Percentiles rank a stretch among this genome's conserved stretches.
These are phyloP conservation scores for Xylariaceae sp. DNA, from an alignment of 2,329 filamentous ascomycete genomes.

Conservation along the genomic window DNA sequence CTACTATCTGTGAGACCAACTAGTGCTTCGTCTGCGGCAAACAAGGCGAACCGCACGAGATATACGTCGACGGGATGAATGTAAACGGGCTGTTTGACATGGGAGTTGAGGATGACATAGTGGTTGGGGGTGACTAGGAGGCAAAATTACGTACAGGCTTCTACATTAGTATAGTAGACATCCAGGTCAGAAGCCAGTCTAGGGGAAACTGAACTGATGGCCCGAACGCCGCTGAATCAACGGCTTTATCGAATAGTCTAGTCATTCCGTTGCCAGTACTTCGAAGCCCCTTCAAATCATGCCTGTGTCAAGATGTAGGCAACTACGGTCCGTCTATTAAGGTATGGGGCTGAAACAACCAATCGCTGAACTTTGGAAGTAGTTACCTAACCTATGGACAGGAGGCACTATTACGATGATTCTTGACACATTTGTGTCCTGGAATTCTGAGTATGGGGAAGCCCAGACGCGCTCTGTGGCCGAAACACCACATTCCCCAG, in stretches of 20 bases:
- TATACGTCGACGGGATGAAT: conserved; percentile 43
- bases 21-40: conserved; percentile 47
- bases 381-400: neutral
- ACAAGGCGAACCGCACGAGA: conserved; percentile 25
- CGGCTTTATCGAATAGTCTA: neutral
- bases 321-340: neutral
- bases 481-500: neutral
- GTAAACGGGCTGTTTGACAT: conserved; percentile 40
- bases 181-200: too few species aligned
- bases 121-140: neutral
- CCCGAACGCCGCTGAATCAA: neutral
- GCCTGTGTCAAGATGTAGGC: neutral
- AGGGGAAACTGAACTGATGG: too few species aligned
- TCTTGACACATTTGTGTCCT: neutral
- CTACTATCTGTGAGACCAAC: conserved; percentile 38
- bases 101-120: conserved; percentile 15
- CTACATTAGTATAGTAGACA: neutral
- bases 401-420: neutral
- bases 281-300: neutral
- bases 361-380: neutral
- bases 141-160: neutral
- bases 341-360: neutral
- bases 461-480: neutral
- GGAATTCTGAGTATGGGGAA: neutral
- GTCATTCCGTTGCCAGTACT: neutral